These are phyloP conservation scores for Beauveria pseudobassiana DNA, from an alignment of 2,329 filamentous ascomycete species.

Conservation along the genomic window DNA sequence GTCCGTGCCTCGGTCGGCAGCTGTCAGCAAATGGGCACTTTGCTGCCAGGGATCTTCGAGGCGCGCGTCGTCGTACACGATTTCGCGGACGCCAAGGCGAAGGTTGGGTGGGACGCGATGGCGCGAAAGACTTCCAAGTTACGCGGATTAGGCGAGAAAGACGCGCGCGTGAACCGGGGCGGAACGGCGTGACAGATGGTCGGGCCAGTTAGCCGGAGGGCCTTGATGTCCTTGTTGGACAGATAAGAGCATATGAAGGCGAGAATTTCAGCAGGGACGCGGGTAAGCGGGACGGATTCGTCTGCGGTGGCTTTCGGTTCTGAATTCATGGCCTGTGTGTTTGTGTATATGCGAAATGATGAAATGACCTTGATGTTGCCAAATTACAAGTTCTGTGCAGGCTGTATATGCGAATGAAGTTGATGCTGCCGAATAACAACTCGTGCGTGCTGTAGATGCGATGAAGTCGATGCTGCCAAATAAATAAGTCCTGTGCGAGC, in stretches of 20 bases:
- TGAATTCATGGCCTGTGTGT: background rate
- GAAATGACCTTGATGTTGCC: background rate
- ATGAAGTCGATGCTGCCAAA: no score
- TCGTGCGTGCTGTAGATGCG: no score
- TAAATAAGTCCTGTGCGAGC: no score
- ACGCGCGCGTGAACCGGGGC: constrained; percentile 19
- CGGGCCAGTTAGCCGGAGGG: background rate
- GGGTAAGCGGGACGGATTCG: background rate
- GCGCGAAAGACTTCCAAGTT: constrained; percentile 29
- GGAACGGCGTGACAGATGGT: background rate
- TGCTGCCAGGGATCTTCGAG: background rate
- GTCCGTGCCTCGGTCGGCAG: no score
- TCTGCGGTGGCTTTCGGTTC: background rate
- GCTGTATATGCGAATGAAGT: background rate
- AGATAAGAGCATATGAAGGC: background rate
- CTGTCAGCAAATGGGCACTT: background rate
- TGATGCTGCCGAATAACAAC: background rate
- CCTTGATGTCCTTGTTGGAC: constrained; percentile 1
- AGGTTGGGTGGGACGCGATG: constrained; percentile 28
- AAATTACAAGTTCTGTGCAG: no score
- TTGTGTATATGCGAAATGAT: background rate
- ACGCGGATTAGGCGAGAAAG: constrained; percentile 30
- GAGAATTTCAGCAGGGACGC: background rate
- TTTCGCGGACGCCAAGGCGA: constrained; percentile 25
- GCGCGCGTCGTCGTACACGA: constrained; percentile 31